Base-by-base conservation (phyloP, 345 rosid species). In the Garcia nutans region DNA sequence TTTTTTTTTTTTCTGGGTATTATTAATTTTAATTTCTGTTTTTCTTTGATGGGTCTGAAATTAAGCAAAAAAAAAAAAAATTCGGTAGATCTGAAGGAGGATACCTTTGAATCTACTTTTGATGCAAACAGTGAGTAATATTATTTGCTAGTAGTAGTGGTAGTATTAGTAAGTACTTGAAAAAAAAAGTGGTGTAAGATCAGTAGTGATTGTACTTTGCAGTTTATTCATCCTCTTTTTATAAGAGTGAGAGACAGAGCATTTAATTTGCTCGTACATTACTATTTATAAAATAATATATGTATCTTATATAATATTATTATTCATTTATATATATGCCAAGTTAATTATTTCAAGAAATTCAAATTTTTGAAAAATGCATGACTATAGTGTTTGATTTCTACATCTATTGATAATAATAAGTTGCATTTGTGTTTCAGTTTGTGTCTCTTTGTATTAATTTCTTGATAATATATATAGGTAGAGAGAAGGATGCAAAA, bases 101-200 rank as follows among this genome's bases (percentile, higher is more conserved):
- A 52, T 66, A 61, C 74, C 66, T 60, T 37, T 69, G 79, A 74
- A 74, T 81, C 83, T 76, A 68, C 81, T 81, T 70, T 83, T 28
- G 82, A 79, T 79, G 82, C 79, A 76, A 86, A 82, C 86, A 70
- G 78, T 79, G 70, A 56, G 79, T 80, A 47, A 73, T 49, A 68
- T 52, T 62, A 68, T 52, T 62, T 65, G 79, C 77, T 76, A 41
- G 77, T 5, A 71, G 72, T 62, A 44, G 72, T 44, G 24, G 64
- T 28, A 44, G 23, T 45, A 57, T 37, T 37, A 37, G 41, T 5
- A 37, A 37, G 41, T 37, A 37, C 41, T 37, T 0, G 5, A 5
- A 37, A 9, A 61, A 74, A 64, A 74, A 81, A 71, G 85, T 77
- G 74, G 81, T 56, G 55, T 72, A 69, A 65, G 54, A 49, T 9